Conservation (phyloP, 75 land plant species). For the Selaginella moellendorffii region DNA sequence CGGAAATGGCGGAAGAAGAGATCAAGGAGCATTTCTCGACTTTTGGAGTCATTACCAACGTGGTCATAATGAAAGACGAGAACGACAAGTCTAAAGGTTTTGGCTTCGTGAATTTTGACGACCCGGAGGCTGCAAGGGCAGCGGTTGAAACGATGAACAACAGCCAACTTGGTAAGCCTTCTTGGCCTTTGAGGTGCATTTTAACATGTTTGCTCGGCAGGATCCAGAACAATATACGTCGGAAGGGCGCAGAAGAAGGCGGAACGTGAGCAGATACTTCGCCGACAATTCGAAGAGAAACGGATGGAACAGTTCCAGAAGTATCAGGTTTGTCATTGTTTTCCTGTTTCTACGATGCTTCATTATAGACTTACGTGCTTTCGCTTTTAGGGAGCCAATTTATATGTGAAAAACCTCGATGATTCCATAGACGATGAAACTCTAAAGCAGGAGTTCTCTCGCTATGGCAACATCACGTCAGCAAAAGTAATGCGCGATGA, state of each 20-base stretch:
- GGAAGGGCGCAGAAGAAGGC: slow-evolving; percentile 59
- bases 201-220: slow-evolving; percentile 12
- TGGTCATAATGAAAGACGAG: neutral
- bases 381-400: slow-evolving; percentile 37
- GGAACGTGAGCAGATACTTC: slow-evolving; percentile 37
- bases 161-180: neutral
- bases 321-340: slow-evolving; percentile 22
- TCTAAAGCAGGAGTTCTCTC: slow-evolving; percentile 30
- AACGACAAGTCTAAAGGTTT: neutral
- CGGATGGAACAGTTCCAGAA: slow-evolving; percentile 34
- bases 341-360: neutral
- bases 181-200: slow-evolving; percentile 5
- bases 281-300: slow-evolving; percentile 42
- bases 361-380: neutral
- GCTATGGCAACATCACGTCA: slow-evolving; percentile 48
- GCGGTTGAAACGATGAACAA: neutral
- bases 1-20: slow-evolving; percentile 37
- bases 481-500: slow-evolving; percentile 26
- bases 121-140: neutral
- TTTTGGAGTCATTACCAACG: neutral
- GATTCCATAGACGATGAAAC: slow-evolving; percentile 45
- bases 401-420: slow-evolving; percentile 57
- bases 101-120: neutral
- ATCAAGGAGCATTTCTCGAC: neutral
- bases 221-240: slow-evolving; percentile 41